Conservation (phyloP, 108 stramenopile species). For the Pseudonitzschia multistriata region DNA sequence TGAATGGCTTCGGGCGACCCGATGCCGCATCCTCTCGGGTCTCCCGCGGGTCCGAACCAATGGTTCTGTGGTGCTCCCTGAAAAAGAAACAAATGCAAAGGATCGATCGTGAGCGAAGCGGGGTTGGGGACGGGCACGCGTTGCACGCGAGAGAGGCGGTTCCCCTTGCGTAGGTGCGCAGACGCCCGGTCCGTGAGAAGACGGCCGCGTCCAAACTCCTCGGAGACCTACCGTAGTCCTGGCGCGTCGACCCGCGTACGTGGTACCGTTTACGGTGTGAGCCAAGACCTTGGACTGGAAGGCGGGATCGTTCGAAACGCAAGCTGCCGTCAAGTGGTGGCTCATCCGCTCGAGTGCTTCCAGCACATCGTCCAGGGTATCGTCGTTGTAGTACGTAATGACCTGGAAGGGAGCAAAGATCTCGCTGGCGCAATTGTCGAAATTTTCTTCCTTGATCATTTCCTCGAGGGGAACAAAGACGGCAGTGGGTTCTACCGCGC, state of each 20-base stretch:
- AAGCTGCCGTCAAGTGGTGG: slow-evolving; percentile 96
- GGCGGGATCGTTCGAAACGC: slow-evolving; percentile 89
- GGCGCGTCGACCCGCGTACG: slow-evolving; percentile 93
- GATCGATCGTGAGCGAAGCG: not conserved
- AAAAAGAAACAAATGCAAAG: not conserved
- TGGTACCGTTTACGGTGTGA: slow-evolving; percentile 97
- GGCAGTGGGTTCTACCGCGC: slow-evolving; percentile 96
- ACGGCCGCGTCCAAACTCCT: too few species aligned
- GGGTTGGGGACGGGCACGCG: not conserved
- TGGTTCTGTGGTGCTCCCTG: slow-evolving; percentile 95
- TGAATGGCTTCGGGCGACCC: slow-evolving; percentile 98
- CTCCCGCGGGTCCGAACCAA: slow-evolving; percentile 97
- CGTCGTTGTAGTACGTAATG: slow-evolving; percentile 84
- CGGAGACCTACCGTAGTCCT: slow-evolving; percentile 81
- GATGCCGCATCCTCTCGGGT: slow-evolving; percentile 91
- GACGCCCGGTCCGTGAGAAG: too few species aligned
- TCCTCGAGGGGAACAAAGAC: slow-evolving; percentile 92
- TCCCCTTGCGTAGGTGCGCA: too few species aligned
- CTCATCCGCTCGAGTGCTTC: slow-evolving; percentile 91
- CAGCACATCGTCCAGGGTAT: slow-evolving; percentile 72
- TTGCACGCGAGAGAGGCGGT: not conserved
- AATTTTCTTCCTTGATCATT: slow-evolving; percentile 85
- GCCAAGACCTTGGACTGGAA: slow-evolving; percentile 87
- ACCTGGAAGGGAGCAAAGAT: slow-evolving; percentile 98
- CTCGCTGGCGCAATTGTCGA: slow-evolving; percentile 82